phyloP scores from a whole-genome alignment of 805 yeast species.

The Pachysolen tannophilus region DNA sequence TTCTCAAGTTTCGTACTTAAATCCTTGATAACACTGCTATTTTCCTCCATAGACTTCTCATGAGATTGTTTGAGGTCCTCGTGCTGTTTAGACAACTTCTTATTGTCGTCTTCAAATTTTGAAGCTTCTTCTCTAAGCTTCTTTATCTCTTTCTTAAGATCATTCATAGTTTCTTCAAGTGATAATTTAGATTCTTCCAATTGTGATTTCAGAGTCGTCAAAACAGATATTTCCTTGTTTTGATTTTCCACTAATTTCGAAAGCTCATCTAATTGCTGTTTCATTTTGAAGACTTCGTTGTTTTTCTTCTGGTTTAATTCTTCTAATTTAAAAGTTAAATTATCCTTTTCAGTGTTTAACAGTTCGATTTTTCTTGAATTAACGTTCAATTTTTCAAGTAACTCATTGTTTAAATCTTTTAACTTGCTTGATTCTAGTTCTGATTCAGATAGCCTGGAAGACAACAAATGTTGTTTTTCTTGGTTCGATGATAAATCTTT shows the following conservation, averaged over 20 bases:
- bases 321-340: constrained; percentile 7
- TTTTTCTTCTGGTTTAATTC: constrained; percentile 3
- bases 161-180: too few relatives aligned
- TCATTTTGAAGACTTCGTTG: constrained; percentile 4
- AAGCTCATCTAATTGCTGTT: constrained; percentile 3
- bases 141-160: neutral
- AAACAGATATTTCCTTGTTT: neutral
- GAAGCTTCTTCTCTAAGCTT: neutral
- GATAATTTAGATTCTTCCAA: too few relatives aligned
- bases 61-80: too few relatives aligned
- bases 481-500: constrained; percentile 23
- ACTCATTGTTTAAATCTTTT: constrained; percentile 25
- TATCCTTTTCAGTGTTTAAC: constrained; percentile 3
- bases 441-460: constrained; percentile 12
- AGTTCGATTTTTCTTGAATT: constrained; percentile 4
- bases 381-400: constrained; percentile 32
- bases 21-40: too few relatives aligned
- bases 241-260: too few relatives aligned
- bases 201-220: too few relatives aligned
- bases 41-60: too few relatives aligned
- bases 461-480: constrained; percentile 10
- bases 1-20: too few relatives aligned
- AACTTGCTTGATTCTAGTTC: constrained; percentile 20
- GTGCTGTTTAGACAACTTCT: too few relatives aligned
- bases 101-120: too few relatives aligned